These are phyloP conservation scores for Amanita thiersii DNA, from an alignment of 768 basidiomycete species.

Conservation along the genomic window DNA sequence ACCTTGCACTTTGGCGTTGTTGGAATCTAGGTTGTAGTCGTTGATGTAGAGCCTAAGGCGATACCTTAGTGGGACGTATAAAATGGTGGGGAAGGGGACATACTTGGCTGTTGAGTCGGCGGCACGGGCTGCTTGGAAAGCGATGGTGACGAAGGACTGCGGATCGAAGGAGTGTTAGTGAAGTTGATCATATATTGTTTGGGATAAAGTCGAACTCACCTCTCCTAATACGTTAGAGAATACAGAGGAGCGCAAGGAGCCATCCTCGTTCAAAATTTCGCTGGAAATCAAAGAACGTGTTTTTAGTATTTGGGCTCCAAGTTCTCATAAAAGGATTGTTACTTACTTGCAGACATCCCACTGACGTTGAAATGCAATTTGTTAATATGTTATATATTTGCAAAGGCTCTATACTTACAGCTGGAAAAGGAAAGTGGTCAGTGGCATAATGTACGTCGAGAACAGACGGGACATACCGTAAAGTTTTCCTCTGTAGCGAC, in stretches of 20 bases:
- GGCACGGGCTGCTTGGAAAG: slow-evolving; percentile 40
- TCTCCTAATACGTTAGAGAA: slow-evolving; percentile 43
- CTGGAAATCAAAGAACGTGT: slow-evolving; percentile 14
- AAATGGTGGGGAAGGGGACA: not conserved
- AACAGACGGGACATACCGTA: slow-evolving; percentile 20
- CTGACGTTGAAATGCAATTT: slow-evolving; percentile 13
- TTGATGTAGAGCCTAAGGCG: slow-evolving; percentile 28
- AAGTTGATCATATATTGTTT: no score
- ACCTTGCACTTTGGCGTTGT: slow-evolving; percentile 35
- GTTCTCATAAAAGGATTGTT: no score
- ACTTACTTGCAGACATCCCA: slow-evolving; percentile 38
- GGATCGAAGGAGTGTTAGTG: slow-evolving; percentile 12
- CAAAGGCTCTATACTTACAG: no score
- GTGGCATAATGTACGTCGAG: not conserved
- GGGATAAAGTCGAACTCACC: no score
- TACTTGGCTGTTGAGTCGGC: slow-evolving; percentile 42
- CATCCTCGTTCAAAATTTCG: slow-evolving; percentile 47
- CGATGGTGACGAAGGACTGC: slow-evolving; percentile 42
- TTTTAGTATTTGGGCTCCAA: not conserved
- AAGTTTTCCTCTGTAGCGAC: slow-evolving; percentile 37
- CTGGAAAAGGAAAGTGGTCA: slow-evolving; percentile 1
- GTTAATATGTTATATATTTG: no score
- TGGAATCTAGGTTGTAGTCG: slow-evolving; percentile 41
- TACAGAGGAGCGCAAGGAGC: slow-evolving; percentile 35
- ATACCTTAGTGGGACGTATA: not conserved